Evolutionary conservation across 2,329 filamentous ascomycete genomes (phyloP), one percentile per base, ranked within the genome.

Genomic region (Sordariomycetes sp.): DNA sequence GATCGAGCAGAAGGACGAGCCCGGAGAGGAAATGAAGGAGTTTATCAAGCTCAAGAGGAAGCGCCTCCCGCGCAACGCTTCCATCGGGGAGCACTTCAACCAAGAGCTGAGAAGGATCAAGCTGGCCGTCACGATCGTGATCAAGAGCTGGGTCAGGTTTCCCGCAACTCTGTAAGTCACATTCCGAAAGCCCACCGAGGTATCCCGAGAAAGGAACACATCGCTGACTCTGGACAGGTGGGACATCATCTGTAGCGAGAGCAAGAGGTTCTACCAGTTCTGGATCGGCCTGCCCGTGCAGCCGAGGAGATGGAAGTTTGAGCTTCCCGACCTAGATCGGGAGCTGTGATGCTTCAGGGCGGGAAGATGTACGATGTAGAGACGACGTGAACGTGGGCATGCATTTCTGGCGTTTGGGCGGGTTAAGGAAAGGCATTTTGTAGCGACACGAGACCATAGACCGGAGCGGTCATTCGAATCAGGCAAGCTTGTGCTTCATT

Each of bases 141-240:
- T 92, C 8, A 68, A 56, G 43, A 72, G 74, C 39, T 98, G 86
- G 85, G 35, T 78, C 6, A 60, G 67, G 16, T 64, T 87, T 31
- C 88, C 88, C 0, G 65, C 58, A 30, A 71, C 70, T 41, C 37
- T 83, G 83, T 92, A 70, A 76, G 84, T 76, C 39, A 25, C n/a
- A n/a, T n/a, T n/a, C n/a, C n/a, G n/a, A n/a, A n/a, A n/a, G 20
- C 28, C 17, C 15, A 26, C 12, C 16, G 8, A 12, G 8, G 6
- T 18, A 24, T 14, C 17, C 26, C 7, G 6, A 21, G 10, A 9
- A 8, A 30, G 9, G 10, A 12, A 25, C 15, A n/a, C 12, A n/a
- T 23, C 10, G n/a, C 28, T 17, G 3, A 34, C 9, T 11, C 8
- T 14, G 10, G 4, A 21, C 36, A 70, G 66, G 1, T 68, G 53